phyloP scores from a whole-genome alignment of 2,329 filamentous ascomycete species.

The Cladophialophora chaetospira region DNA sequence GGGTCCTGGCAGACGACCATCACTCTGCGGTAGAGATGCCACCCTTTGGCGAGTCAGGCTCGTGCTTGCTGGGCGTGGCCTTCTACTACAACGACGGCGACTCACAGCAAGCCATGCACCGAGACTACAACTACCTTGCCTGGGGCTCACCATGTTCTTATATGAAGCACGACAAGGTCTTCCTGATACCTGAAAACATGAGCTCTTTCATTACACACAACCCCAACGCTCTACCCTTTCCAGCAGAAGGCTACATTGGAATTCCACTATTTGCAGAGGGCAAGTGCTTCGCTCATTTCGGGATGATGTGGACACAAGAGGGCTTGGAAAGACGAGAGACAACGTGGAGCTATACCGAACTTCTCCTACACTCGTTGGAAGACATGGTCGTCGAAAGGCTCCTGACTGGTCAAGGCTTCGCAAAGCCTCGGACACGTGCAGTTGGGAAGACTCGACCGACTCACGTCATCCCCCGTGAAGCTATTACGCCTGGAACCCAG shows the following conservation, averaged over 20 bases:
- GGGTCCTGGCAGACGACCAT: constrained; percentile 62
- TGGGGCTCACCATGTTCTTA: constrained; percentile 67
- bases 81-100: constrained; percentile 67
- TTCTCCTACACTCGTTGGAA: constrained; percentile 68
- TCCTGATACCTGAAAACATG: constrained; percentile 65
- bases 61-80: constrained; percentile 65
- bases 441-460: constrained; percentile 34
- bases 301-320: constrained; percentile 69
- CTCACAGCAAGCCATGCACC: constrained; percentile 55
- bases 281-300: constrained; percentile 70
- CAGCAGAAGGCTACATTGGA: constrained; percentile 67
- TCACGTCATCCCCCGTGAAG: constrained; percentile 56
- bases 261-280: constrained; percentile 66
- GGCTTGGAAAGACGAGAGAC: constrained; percentile 59
- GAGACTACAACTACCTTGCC: constrained; percentile 65
- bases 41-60: constrained; percentile 61
- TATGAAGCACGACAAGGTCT: constrained; percentile 72
- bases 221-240: constrained; percentile 61
- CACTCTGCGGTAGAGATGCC: constrained; percentile 62
- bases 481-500: constrained; percentile 59
- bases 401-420: constrained; percentile 55
- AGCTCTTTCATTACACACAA: constrained; percentile 62
- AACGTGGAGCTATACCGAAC: constrained; percentile 68
- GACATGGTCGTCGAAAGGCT: constrained; percentile 65
- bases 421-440: constrained; percentile 35